Base-by-base conservation (phyloP, 2,329 filamentous ascomycete genomes). In the Colletotrichum tabaci region DNA sequence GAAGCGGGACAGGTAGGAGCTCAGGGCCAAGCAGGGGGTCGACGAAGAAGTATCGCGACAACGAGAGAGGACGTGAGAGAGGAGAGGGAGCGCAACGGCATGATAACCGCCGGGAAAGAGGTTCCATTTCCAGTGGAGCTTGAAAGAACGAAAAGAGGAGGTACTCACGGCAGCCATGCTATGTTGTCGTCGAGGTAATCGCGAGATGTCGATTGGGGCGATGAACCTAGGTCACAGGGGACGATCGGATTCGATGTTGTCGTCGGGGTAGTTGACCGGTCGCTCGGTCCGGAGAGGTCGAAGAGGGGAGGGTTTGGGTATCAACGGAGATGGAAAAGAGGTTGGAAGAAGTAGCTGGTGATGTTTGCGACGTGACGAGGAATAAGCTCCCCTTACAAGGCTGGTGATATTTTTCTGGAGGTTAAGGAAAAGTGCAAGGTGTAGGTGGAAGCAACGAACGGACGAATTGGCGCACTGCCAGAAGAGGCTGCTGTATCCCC, bases 381-480 rank as follows among this genome's bases (percentile, higher is more conserved):
- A 73, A 72, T 30, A 61, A 71, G 73, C 71, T 68, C 71, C 62
- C 67, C 67, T 65, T 70, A 73, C 67, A 72, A 74, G 73, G 67
- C 72, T 74, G 72, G 72, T 74, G 73, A 74, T 74, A 72, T 69
- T 74, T 74, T 74, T 73, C 71, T 73, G 67, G 58, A 73, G 71
- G 62, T 66, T 71, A 53, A 68, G 64, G 68, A 73, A 73, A 72
- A 72, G 72, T 72, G 63, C 63, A 64, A 72, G 69, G 64, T 72
- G 68, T 68, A 63, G 61, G 68, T 56, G 67, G 60, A 70, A 72
- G 69, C 60, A 74, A 58, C 47, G 65, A 73, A 62, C 73, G 66
- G 71, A 66, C 73, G 73, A 72, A 74, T 74, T 74, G 73, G 73
- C 71, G 64, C 68, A 50, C 66, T 71, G 66, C 67, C 67, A 71